Conservation (phyloP, 2,329 filamentous ascomycete genomes). For the Ceratocystis albifundus region DNA sequence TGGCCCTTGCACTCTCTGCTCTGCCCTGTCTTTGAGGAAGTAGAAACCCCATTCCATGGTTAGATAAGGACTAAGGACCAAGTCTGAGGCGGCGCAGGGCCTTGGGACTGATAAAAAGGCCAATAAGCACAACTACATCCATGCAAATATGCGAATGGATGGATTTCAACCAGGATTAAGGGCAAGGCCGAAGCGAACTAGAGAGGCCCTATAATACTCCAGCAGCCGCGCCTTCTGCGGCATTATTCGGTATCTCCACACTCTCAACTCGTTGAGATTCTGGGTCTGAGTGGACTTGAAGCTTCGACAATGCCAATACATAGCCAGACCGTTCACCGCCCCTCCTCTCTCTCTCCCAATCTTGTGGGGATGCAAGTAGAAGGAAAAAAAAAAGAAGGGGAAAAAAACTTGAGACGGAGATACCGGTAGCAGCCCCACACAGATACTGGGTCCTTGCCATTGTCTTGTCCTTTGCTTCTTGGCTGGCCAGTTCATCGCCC, state of each 20-base stretch:
- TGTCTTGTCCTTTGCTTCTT: neutral
- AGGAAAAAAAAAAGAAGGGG: neutral
- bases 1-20: constrained; percentile 3
- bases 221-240: neutral
- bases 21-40: neutral
- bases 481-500: neutral
- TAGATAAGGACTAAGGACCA: constrained; percentile 8
- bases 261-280: neutral
- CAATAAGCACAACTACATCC: neutral
- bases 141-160: neutral
- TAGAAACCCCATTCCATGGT: neutral
- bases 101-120: neutral
- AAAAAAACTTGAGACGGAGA: constrained; percentile 8
- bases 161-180: neutral
- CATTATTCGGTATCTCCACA: neutral
- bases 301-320: neutral
- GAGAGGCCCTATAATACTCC: neutral
- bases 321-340: neutral
- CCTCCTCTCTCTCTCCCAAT: too few species aligned
- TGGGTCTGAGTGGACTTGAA: neutral
- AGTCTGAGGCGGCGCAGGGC: neutral
- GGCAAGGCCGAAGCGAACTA: neutral
- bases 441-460: neutral
- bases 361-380: neutral
- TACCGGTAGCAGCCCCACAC: constrained; percentile 5